Evolutionary conservation across 768 basidiomycete genomes (phyloP).

Genomic region (Coprinellus micaceus): DNA sequence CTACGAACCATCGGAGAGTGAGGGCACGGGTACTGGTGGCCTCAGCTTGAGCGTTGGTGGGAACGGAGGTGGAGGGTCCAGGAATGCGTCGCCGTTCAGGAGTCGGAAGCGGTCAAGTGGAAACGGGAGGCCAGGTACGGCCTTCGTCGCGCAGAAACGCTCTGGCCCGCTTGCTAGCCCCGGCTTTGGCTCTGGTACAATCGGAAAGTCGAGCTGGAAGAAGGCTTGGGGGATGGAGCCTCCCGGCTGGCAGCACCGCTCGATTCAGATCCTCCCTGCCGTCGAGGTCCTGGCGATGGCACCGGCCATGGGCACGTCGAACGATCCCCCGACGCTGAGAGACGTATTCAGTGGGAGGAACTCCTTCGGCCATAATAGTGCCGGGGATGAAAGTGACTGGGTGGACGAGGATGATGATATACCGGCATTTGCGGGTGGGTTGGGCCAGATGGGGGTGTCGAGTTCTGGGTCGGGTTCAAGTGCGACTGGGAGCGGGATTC

Average conservation of each 20-base stretch:
- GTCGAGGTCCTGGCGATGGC: constrained; percentile 77
- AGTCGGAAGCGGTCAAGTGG: constrained; percentile 47
- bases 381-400: constrained; percentile 82
- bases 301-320: constrained; percentile 28
- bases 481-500: constrained; percentile 19
- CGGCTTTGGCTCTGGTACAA: constrained; percentile 34
- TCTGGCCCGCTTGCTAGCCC: constrained; percentile 68
- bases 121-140: constrained; percentile 41
- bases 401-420: constrained; percentile 84
- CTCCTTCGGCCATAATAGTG: constrained; percentile 40
- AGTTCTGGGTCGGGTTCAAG: constrained; percentile 27
- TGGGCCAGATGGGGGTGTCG: constrained; percentile 58
- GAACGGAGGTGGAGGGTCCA: constrained; percentile 16
- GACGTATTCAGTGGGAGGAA: constrained; percentile 79
- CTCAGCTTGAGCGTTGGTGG: neutral
- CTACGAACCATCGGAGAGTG: constrained; percentile 70
- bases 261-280: constrained; percentile 55
- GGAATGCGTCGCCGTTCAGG: constrained; percentile 64
- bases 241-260: constrained; percentile 75
- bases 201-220: constrained; percentile 80
- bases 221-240: constrained; percentile 87
- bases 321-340: constrained; percentile 51
- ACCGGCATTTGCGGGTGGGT: constrained; percentile 68
- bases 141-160: constrained; percentile 81
- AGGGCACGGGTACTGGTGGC: constrained; percentile 26